phyloP scores from a whole-genome alignment of 352 stramenopile species.

The Globisporangium abappressorium region DNA sequence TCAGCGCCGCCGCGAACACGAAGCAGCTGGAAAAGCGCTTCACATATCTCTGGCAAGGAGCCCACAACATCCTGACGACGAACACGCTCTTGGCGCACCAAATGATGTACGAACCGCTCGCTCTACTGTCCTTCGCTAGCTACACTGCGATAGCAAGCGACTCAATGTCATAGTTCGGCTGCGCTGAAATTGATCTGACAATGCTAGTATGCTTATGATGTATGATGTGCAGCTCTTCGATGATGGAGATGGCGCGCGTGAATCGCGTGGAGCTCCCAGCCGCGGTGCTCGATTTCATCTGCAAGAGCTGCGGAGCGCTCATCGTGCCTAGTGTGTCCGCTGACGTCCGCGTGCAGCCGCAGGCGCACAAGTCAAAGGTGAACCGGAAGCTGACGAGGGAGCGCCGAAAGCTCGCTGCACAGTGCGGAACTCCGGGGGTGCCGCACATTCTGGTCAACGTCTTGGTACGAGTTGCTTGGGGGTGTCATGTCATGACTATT shows the following conservation, averaged over 20 bases:
- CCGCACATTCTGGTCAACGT: conserved; percentile 33
- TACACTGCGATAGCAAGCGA: background rate
- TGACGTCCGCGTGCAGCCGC: conserved; percentile 45
- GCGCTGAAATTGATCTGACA: background rate
- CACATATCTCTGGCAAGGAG: conserved; percentile 60
- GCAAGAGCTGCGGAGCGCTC: conserved; percentile 55
- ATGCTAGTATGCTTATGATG: background rate
- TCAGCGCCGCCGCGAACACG: conserved; percentile 25
- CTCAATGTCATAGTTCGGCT: background rate
- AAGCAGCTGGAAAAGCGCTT: conserved; percentile 68
- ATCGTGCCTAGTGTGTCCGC: conserved; percentile 60
- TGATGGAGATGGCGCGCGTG: conserved; percentile 47
- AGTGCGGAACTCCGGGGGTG: conserved; percentile 10
- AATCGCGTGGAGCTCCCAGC: conserved; percentile 36
- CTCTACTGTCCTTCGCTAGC: background rate
- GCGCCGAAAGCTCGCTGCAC: conserved; percentile 18
- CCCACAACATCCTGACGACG: conserved; percentile 42
- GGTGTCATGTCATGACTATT: background rate
- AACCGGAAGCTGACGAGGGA: conserved; percentile 54
- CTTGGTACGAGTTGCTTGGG: conserved; percentile 23
- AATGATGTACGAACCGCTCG: conserved; percentile 34
- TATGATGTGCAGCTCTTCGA: conserved; percentile 29
- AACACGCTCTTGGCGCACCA: conserved; percentile 44
- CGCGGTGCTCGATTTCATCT: conserved; percentile 62
- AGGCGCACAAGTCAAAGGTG: conserved; percentile 29